Base-by-base conservation (phyloP, 345 rosid genomes). In the Toxicodendron radicans region DNA sequence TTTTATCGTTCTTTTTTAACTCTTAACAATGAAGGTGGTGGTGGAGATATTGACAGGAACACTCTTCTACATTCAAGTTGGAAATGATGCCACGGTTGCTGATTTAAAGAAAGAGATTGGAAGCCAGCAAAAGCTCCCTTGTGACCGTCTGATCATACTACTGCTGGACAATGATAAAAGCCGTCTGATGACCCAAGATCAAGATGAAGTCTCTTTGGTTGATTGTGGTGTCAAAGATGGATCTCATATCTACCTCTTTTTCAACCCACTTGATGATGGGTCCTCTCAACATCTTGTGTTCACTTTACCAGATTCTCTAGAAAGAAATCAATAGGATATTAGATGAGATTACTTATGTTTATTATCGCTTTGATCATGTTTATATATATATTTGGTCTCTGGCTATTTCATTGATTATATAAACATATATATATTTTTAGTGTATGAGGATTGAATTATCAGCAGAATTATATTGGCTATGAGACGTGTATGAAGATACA, bases 11-110 rank as follows among this genome's bases (percentile, higher is more conserved):
- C 7, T 30, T 63, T 8, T 0, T 23, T 10, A 3, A 43, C 5
- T 33, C n/a, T 21, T 45, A 21, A 64, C 54, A 59, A 93, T 93
- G 98, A 91, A 63, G 76, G 66, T 93, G 76, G 88, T 30, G 58
- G 89, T 91, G 79, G 93, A 91, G 87, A 87, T 89, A 59, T 64
- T 91, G 67, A 93, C 95, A 16, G 98, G 95, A 14, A 71, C 53
- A 41, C 79, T 86, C 18, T 85, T 90, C 81, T 78, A 74, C 58
- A 43, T 86, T 43, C 66, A 91, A 49, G 83, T 94, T 52, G 81
- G 21, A 6, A 75, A 82, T 16, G 80, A 85, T 59, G 88, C 91
- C 7, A 92, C 83, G 1, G 80, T 92, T 11, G 83, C 51, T 13
- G 92, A 89, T 43, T 79, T 92, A 1, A 92, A 90, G 67, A 81